Base-by-base conservation (phyloP, 2,329 filamentous ascomycete species). In the Curvularia verruculosa region DNA sequence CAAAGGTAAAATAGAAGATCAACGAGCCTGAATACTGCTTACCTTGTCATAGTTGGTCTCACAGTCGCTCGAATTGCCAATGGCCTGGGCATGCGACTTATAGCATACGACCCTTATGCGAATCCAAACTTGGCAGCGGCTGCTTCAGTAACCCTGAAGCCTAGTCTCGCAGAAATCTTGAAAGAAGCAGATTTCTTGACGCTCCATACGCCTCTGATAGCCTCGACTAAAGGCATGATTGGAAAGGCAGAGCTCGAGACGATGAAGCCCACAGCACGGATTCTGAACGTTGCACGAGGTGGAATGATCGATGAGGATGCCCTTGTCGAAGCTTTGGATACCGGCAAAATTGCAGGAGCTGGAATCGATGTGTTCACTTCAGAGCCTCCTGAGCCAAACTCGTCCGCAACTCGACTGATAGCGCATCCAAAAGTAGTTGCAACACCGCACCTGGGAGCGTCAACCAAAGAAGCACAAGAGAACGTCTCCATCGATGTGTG, bases 401-500 rank as follows among this genome's bases (percentile, higher is more conserved):
- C 87, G 1, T 79, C 83, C 3, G 88, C 90, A 1, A 82, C 82
- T 10, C 82, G 81, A 43, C 80, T 95, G 8, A 84, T 89, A 54
- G 81, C 80, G 9, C 90, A 94, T 65, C 84, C 87, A 0, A 88
- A 85, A 63, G 89, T 92, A 0, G 87, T 94, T 1, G 87, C 87
- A 1, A 94, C 91, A 7, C 91, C 91, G 1, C 91, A 95, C 73
- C 81, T 95, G 0, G 90, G 90, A 7, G 91, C 91, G 0, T 91
- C 87, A 0, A 95, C 91, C 0, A 83, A 89, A 31, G 91, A 95
- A 80, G 91, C 91, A 0, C 90, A 95, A 73, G 90, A 94, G 69
- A 93, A 92, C 59, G 90, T 93, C 3, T 90, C 88, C 1, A 84
- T 93, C 60, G 91, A 94, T 66, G 91, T 94, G 8, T 94, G 90